A percentile compares a stretch with the other conserved stretches of the same genome.
These are phyloP conservation scores for Blastobotrys ciferrii DNA, from an alignment of 1,139 yeast species.

Conservation along the genomic window DNA sequence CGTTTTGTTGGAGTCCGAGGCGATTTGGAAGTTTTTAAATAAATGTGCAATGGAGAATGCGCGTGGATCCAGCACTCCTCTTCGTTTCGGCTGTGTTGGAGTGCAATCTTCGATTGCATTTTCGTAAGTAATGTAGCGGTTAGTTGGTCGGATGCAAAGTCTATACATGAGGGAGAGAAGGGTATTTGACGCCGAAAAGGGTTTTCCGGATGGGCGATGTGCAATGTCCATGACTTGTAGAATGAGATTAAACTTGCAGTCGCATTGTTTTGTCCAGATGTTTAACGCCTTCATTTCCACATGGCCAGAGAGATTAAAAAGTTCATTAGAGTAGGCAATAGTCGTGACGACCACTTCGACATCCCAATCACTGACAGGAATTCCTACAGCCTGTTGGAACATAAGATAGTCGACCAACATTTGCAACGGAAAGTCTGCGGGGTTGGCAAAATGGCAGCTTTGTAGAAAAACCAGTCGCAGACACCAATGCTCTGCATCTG, in stretches of 20 bases:
- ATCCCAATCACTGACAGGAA: slow-evolving; percentile 30
- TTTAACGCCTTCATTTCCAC: slow-evolving; percentile 15
- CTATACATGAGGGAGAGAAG: slow-evolving; percentile 31
- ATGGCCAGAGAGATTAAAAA: slow-evolving; percentile 14
- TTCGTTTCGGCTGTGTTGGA: slow-evolving; percentile 18
- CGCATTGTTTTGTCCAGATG: slow-evolving; percentile 27
- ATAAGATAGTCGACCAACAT: slow-evolving; percentile 28
- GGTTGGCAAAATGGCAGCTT: slow-evolving; percentile 42
- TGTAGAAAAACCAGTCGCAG: slow-evolving; percentile 42
- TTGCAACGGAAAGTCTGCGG: slow-evolving; percentile 35
- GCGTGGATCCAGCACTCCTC: slow-evolving; percentile 24
- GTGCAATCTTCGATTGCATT: slow-evolving; percentile 29
- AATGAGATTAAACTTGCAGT: slow-evolving; percentile 28
- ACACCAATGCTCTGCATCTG: slow-evolving; percentile 38
- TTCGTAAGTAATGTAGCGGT: slow-evolving; percentile 22
- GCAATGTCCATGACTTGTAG: slow-evolving; percentile 32
- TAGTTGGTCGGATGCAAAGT: slow-evolving; percentile 27
- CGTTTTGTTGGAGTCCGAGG: slow-evolving; percentile 19
- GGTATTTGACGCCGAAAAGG: slow-evolving; percentile 26
- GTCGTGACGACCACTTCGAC: slow-evolving; percentile 32
- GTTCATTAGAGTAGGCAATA: slow-evolving; percentile 32
- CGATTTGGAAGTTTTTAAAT: slow-evolving; percentile 22
- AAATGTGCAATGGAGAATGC: slow-evolving; percentile 29
- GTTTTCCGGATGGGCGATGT: slow-evolving; percentile 30
- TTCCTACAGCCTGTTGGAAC: slow-evolving; percentile 36